Evolutionary conservation across 352 stramenopile genomes (phyloP).

Genomic region (Lagenidium giganteum): DNA sequence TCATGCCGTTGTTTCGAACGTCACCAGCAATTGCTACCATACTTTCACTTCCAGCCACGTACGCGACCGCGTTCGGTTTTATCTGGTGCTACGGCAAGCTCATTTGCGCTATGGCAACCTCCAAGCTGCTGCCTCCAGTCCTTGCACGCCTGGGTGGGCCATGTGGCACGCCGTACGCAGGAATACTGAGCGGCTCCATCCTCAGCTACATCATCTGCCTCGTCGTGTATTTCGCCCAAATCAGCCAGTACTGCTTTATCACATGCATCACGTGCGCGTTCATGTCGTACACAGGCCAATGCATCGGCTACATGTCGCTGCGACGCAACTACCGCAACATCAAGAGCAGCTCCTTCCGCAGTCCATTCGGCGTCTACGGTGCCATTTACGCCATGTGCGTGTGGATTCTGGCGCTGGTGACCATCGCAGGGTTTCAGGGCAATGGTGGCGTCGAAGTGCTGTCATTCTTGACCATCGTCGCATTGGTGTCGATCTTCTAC

Average conservation of each 20-base stretch:
- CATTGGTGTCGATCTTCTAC: slow-evolving; percentile 12
- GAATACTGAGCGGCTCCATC: no score
- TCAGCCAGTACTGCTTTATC: slow-evolving; percentile 4
- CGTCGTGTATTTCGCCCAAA: slow-evolving; percentile 3
- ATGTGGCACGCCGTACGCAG: no score
- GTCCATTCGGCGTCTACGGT: slow-evolving; percentile 11
- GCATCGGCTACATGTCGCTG: slow-evolving; percentile 21
- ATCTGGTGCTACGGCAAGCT: no score
- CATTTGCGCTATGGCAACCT: no score
- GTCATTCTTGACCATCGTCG: not conserved
- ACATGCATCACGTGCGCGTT: slow-evolving; percentile 11
- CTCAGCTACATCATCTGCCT: slow-evolving; percentile 8
- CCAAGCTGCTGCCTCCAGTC: no score
- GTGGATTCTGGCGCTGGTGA: slow-evolving; percentile 5
- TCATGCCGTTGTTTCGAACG: slow-evolving; percentile 11
- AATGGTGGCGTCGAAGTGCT: slow-evolving; percentile 4
- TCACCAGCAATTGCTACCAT: not conserved
- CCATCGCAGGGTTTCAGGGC: slow-evolving; percentile 9
- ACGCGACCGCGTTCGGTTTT: no score
- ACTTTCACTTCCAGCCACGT: not conserved
- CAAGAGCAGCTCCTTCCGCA: slow-evolving; percentile 18
- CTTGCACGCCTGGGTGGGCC: no score
- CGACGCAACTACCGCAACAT: slow-evolving; percentile 15
- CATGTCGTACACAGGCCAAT: slow-evolving; percentile 17
- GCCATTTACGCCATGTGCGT: slow-evolving; percentile 16